Evolutionary conservation across 169 alveolate species (phyloP).

Genomic region (Plasmodium sp.): DNA sequence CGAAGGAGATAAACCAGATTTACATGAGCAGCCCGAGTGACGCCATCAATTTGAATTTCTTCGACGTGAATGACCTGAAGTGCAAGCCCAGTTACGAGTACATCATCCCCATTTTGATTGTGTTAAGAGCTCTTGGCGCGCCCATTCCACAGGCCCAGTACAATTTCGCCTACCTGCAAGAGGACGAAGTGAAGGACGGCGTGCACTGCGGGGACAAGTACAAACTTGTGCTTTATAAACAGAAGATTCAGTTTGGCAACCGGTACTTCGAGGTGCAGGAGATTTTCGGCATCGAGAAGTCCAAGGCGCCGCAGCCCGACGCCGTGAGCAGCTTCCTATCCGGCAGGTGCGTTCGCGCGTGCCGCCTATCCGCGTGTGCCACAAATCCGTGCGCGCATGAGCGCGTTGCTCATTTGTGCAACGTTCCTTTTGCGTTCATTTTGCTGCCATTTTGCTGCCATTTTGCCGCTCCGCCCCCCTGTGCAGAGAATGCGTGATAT

Average conservation of each 20-base stretch:
- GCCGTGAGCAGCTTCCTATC: conserved; percentile 32
- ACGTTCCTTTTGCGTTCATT: background rate
- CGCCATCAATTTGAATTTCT: conserved; percentile 24
- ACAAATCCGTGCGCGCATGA: background rate
- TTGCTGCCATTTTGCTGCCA: background rate
- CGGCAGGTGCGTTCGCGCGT: conserved; percentile 29
- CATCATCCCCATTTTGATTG: conserved; percentile 41
- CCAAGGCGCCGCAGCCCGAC: conserved; percentile 2
- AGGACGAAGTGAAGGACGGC: conserved; percentile 14
- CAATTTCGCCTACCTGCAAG: conserved; percentile 52
- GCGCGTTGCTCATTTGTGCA: background rate
- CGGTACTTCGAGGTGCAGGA: conserved; percentile 45
- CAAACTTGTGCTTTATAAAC: conserved; percentile 49
- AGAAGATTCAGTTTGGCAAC: conserved; percentile 59
- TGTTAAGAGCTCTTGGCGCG: conserved; percentile 45
- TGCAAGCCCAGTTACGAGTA: conserved; percentile 65
- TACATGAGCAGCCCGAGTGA: conserved; percentile 45
- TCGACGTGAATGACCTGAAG: conserved; percentile 51
- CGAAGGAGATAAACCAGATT: conserved; percentile 25
- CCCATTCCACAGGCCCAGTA: conserved; percentile 56
- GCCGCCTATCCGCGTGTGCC: too few relatives aligned
- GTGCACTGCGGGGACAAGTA: background rate
- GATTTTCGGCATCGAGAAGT: conserved; percentile 67
- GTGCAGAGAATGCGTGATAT: conserved; percentile 83
- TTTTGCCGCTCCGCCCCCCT: background rate